Evolutionary conservation across 148 eudicot genomes (phyloP), one percentile per base, ranked within the genome.

Genomic region (Cornus florida): DNA sequence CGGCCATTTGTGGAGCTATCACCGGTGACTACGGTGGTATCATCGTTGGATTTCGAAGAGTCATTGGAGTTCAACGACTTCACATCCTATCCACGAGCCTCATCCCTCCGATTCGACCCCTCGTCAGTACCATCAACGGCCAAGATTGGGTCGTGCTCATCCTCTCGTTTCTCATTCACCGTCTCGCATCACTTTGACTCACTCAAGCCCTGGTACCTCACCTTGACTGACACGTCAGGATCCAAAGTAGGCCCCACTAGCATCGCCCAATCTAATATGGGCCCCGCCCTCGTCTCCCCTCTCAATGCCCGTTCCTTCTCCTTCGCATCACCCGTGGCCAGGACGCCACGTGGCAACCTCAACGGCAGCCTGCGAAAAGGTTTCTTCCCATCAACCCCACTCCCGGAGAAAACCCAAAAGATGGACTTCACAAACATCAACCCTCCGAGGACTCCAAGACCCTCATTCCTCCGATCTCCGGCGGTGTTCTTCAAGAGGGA

Each of bases 121-220:
- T 81, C 96, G 2, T 87, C 94, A 6, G 50, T 84, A 59, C 84
- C 82, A 28, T 84, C 92, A 39, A 57, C 86, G 77, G 82, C 86
- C 83, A 91, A 92, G 83, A 81, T 92, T 39, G 98, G 97, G 16
- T 77, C 95, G 1, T 91, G 93, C 46, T 88, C 99, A 4, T 96
- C 99, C 19, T 89, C 99, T 28, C 90, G 99, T 59, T 96, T 96
- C 83, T 81, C 99, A 77, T 96, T 96, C 92, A 94, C 97, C 0
- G 99, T 96, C 38, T 87, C 97, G 4, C 99, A 91, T 86, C 86
- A 87, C 76, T 75, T 89, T 32, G 98, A 96, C 92, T 93, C 99
- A 8, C 86, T 96, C 82, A 96, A 96, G 74, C 99, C 99, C 0
- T 96, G 99, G 99, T 86, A 92, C 88, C 91, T 96, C 31, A 82